Percentiles rank a stretch among this genome's conserved stretches.
Conservation (phyloP, 345 rosid genomes). For the Alliaria petiolata region DNA sequence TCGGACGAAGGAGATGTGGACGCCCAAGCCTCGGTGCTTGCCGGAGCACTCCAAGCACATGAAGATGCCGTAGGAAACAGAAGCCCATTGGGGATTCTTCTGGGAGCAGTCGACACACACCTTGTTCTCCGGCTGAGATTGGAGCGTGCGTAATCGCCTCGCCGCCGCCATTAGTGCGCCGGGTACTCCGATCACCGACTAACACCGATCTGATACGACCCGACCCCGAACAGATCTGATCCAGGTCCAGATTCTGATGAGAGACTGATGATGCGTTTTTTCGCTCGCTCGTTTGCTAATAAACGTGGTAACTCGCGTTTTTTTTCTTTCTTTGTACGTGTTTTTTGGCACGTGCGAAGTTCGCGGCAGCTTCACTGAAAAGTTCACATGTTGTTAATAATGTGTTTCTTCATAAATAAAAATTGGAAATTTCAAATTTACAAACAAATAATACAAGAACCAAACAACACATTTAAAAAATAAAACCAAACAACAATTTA, state of each 20-base stretch:
- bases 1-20: constrained; percentile 98
- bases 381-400: neutral
- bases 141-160: constrained; percentile 75
- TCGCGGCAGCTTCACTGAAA: constrained; percentile 19
- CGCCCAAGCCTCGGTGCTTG: constrained; percentile 96
- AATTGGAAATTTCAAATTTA: no score
- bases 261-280: neutral
- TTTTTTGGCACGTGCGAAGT: constrained; percentile 21
- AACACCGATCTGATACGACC: constrained; percentile 12
- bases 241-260: constrained; percentile 11
- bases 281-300: neutral
- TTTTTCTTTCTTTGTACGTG: neutral
- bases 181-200: constrained; percentile 11
- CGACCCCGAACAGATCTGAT: constrained; percentile 26
- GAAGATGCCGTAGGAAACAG: constrained; percentile 95
- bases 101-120: constrained; percentile 92
- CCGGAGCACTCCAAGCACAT: constrained; percentile 99
- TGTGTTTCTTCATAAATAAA: no score
- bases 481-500: no score
- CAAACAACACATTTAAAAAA: no score
- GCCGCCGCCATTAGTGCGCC: constrained; percentile 61
- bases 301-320: neutral
- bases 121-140: constrained; percentile 79
- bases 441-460: no score
- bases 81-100: constrained; percentile 99